Conservation (phyloP, 2,329 filamentous ascomycete genomes). For the Penicillium sp. region DNA sequence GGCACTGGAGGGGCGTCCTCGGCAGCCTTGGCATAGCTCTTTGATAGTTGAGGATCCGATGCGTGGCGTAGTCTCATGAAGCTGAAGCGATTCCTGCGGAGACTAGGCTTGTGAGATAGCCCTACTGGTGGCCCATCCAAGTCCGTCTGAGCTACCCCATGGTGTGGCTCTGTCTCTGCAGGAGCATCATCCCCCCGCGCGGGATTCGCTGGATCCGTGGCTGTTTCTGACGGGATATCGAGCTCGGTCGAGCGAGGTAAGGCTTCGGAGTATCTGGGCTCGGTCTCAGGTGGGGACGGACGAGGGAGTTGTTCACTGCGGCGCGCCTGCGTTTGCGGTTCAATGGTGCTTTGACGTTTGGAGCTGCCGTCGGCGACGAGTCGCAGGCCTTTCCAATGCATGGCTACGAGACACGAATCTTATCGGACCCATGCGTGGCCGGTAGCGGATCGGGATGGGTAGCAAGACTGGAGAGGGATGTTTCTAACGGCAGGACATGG, state of each 20-base stretch:
- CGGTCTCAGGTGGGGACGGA: slow-evolving; percentile 27
- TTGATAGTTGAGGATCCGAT: slow-evolving; percentile 82
- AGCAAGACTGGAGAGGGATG: neutral
- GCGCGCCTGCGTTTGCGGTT: slow-evolving; percentile 28
- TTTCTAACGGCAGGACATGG: slow-evolving; percentile 14
- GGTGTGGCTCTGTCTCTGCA: slow-evolving; percentile 12
- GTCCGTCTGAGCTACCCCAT: slow-evolving; percentile 15
- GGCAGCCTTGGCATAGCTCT: slow-evolving; percentile 63
- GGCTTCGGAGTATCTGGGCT: slow-evolving; percentile 36
- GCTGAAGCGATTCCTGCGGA: slow-evolving; percentile 52
- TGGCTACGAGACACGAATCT: slow-evolving; percentile 26
- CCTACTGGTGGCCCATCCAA: slow-evolving; percentile 16
- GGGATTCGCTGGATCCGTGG: slow-evolving; percentile 9
- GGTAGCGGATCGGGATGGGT: slow-evolving; percentile 7
- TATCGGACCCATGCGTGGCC: slow-evolving; percentile 17
- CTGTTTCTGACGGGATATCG: slow-evolving; percentile 13
- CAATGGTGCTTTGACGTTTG: slow-evolving; percentile 34
- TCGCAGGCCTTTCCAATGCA: slow-evolving; percentile 41
- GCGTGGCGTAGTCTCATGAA: slow-evolving; percentile 84
- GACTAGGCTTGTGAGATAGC: slow-evolving; percentile 19
- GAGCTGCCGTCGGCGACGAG: slow-evolving; percentile 33
- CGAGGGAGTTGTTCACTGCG: slow-evolving; percentile 38
- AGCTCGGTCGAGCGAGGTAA: slow-evolving; percentile 26
- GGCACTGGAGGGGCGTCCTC: slow-evolving; percentile 48
- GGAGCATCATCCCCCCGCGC: slow-evolving; percentile 11